A percentile compares a stretch with the other conserved stretches of the same genome.
Evolutionary conservation across 2,329 filamentous ascomycete genomes (phyloP).

Genomic region (Mycosphaerella sp.): DNA sequence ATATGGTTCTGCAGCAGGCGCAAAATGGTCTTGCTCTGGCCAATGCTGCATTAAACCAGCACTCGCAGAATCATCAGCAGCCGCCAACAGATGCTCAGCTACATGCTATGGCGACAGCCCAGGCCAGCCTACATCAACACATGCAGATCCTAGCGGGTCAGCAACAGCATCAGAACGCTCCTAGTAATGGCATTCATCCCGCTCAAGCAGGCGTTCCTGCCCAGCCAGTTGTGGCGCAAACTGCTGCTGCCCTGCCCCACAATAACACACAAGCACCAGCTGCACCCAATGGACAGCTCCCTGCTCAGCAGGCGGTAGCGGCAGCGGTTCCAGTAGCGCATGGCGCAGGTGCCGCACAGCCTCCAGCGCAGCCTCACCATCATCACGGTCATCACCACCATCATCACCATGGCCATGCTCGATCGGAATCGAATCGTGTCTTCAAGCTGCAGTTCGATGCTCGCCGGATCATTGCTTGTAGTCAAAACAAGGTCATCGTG

Average conservation of each 20-base stretch:
- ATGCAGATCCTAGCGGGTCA: constrained; percentile 15
- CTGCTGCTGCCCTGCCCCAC: background rate
- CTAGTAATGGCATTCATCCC: background rate
- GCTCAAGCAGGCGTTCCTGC: background rate
- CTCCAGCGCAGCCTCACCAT: constrained; percentile 29
- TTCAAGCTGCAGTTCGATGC: constrained; percentile 98
- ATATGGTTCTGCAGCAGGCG: constrained; percentile 20
- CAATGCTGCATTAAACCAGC: constrained; percentile 18
- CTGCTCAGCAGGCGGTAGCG: background rate
- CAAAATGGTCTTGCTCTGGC: constrained; percentile 17
- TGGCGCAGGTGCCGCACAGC: constrained; percentile 4
- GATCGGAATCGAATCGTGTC: constrained; percentile 54
- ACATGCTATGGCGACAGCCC: constrained; percentile 17
- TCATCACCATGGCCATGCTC: constrained; percentile 26
- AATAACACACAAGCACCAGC: background rate
- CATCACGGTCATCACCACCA: constrained; percentile 17
- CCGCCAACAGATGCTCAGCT: constrained; percentile 13
- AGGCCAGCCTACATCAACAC: constrained; percentile 15
- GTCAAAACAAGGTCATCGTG: constrained; percentile 83
- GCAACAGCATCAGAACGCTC: constrained; percentile 10
- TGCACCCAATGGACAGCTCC: background rate
- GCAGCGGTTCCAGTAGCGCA: constrained; percentile 1
- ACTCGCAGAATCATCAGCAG: constrained; percentile 5
- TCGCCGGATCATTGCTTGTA: constrained; percentile 87
- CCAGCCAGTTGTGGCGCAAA: background rate